These are phyloP conservation scores for Graphilbum sp. DNA, from an alignment of 2,329 filamentous ascomycete species.

Conservation along the genomic window DNA sequence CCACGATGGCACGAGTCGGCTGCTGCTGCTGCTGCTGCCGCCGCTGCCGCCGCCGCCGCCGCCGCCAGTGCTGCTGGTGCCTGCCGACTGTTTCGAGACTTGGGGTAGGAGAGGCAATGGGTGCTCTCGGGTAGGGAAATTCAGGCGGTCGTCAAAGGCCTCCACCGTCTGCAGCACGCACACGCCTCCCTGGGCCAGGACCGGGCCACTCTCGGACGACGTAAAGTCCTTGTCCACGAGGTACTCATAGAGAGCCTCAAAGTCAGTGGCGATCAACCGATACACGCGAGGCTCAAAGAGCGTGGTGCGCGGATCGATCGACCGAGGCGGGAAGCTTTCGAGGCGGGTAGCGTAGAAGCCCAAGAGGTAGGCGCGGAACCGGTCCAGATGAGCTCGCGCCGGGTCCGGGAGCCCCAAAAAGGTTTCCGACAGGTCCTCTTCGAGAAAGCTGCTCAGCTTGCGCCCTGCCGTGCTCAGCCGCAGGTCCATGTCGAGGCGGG, in stretches of 20 bases:
- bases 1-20: constrained; percentile 23
- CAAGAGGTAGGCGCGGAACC: constrained; percentile 53
- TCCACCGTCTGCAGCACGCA: constrained; percentile 53
- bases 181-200: constrained; percentile 46
- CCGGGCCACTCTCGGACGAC: constrained; percentile 29
- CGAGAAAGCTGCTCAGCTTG: constrained; percentile 50
- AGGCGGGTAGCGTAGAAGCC: constrained; percentile 50
- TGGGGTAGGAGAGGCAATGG: constrained; percentile 52
- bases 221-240: constrained; percentile 48
- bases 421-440: constrained; percentile 51
- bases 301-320: constrained; percentile 21
- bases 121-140: constrained; percentile 42
- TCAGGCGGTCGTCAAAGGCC: constrained; percentile 46
- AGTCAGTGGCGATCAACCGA: constrained; percentile 48
- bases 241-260: constrained; percentile 53
- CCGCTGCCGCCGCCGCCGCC: neutral
- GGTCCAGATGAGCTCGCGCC: constrained; percentile 51
- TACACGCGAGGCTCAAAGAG: constrained; percentile 43
- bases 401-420: constrained; percentile 46
- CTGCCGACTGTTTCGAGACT: neutral
- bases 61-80: neutral
- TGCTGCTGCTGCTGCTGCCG: constrained; percentile 10
- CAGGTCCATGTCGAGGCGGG: constrained; percentile 47
- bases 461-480: constrained; percentile 40
- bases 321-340: constrained; percentile 53